Conservation (phyloP, 352 stramenopile genomes). For the Hyaloperonospora arabidopsidis region DNA sequence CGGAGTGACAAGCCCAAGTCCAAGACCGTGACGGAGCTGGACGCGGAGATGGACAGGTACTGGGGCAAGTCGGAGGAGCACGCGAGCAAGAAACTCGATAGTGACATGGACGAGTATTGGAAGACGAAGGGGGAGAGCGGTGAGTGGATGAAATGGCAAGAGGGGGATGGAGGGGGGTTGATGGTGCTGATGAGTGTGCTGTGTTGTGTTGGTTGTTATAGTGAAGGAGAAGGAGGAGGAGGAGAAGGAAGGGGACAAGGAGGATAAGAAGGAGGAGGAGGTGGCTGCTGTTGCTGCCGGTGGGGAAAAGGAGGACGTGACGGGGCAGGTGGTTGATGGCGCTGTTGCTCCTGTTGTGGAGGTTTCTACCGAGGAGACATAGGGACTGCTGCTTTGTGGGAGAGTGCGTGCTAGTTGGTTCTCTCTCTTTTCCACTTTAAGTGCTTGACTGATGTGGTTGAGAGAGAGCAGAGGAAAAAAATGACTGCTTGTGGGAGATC, state of each 20-base stretch:
- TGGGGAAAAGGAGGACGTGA: too few species aligned
- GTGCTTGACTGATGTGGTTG: too few species aligned
- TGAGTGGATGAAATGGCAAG: too few species aligned
- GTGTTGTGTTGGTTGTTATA: neutral
- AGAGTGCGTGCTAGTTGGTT: neutral
- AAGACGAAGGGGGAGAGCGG: slow-evolving; percentile 55
- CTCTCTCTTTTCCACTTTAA: too few species aligned
- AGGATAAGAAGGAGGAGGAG: slow-evolving; percentile 22
- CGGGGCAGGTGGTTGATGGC: slow-evolving; percentile 6
- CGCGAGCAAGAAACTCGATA: slow-evolving; percentile 75
- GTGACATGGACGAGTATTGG: slow-evolving; percentile 85
- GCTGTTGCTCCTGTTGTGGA: slow-evolving; percentile 13
- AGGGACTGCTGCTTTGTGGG: neutral
- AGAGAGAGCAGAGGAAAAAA: too few species aligned
- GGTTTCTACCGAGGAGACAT: slow-evolving; percentile 25
- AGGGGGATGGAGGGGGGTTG: too few species aligned
- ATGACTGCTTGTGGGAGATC: too few species aligned
- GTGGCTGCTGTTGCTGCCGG: neutral
- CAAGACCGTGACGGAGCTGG: slow-evolving; percentile 68
- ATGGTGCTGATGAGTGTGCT: slow-evolving; percentile 6
- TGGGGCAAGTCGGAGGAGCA: slow-evolving; percentile 83
- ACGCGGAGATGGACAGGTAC: slow-evolving; percentile 83
- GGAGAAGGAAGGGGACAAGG: slow-evolving; percentile 7
- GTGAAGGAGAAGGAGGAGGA: too few species aligned
- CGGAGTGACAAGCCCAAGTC: slow-evolving; percentile 51